Evolutionary conservation across 805 yeast species (phyloP).

Genomic region (Ogataea neopini): DNA sequence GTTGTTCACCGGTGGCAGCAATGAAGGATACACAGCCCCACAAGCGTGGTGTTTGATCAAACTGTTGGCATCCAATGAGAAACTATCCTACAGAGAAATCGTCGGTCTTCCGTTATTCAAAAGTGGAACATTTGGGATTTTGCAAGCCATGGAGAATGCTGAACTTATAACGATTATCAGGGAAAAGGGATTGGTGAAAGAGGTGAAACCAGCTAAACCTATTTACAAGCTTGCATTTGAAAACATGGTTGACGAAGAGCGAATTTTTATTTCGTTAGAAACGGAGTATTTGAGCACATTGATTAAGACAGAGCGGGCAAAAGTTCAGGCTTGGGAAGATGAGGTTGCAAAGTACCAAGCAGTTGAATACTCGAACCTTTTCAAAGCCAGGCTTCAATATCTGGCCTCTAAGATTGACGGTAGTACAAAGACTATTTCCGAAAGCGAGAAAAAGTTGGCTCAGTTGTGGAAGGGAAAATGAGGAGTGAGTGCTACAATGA

Average conservation of each 20-base stretch:
- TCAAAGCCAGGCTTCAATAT: constrained; percentile 64
- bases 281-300: constrained; percentile 55
- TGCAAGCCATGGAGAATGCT: constrained; percentile 73
- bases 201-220: constrained; percentile 81
- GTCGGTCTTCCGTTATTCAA: constrained; percentile 61
- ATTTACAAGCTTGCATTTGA: constrained; percentile 77
- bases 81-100: constrained; percentile 51
- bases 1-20: constrained; percentile 52
- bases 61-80: constrained; percentile 50
- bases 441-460: constrained; percentile 43
- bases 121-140: constrained; percentile 52
- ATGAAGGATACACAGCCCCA: constrained; percentile 60
- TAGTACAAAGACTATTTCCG: constrained; percentile 52
- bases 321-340: constrained; percentile 65
- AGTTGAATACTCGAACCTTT: constrained; percentile 51
- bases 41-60: constrained; percentile 89
- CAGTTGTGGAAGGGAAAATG: constrained; percentile 22
- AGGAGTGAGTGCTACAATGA: no score
- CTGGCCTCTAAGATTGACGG: constrained; percentile 65
- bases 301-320: constrained; percentile 58
- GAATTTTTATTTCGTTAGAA: constrained; percentile 62
- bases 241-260: constrained; percentile 57
- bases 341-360: constrained; percentile 64
- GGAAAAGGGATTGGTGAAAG: constrained; percentile 70
- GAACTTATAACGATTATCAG: constrained; percentile 74